Evolutionary conservation across 495 filamentous ascomycete species (phyloP), one percentile per base, ranked within the genome.

Genomic region (Podospora sp.): DNA sequence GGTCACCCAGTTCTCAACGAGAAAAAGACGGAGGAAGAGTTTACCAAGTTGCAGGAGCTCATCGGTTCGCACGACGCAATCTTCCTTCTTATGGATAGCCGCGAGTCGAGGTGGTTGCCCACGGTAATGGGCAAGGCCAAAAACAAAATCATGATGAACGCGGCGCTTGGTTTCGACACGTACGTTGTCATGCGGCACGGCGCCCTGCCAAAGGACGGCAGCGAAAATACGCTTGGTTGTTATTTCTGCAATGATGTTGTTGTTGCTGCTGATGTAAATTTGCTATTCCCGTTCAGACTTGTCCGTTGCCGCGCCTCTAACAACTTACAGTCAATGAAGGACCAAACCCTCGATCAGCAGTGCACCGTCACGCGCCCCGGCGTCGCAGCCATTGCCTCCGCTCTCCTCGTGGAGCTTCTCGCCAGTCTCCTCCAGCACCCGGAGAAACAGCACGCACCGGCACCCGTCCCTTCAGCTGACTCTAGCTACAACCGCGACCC

Each of bases 161-260:
- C 94, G 29, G 95, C 95, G 18, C 82, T 99, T 55, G 95, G 95
- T 0, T 99, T 99, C 75, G 95, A 99, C 79, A 92, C 92, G 0
- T 99, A 92, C 75, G 93, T 99, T 20, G 93, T 96, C 36, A 97
- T 99, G 95, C 86, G 95, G 69, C 95, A 99, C 78, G 95, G 95
- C 8, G 78, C 91, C 16, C 72, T 79, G 25, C 78, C 78, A 18
- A 72, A 73, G 25, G 82, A 84, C 21, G 87, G 82, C 25, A 79
- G 76, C 40, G 73, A 81, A 53, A 82, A 87, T 25, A 90, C 92
- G 65, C 83, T 97, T 26, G 95, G 95, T 12, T 99, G 95, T 73
- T 99, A 99, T 75, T 99, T 97, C 76, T 99, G 95, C 80, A 97
- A 96, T 73, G 95, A 99, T 76, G 94, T 99, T 52, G 95, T 99